A percentile compares a stretch with the other conserved stretches of the same genome.
Evolutionary conservation across 345 rosid species (phyloP).

Genomic region (Brassica juncea): DNA sequence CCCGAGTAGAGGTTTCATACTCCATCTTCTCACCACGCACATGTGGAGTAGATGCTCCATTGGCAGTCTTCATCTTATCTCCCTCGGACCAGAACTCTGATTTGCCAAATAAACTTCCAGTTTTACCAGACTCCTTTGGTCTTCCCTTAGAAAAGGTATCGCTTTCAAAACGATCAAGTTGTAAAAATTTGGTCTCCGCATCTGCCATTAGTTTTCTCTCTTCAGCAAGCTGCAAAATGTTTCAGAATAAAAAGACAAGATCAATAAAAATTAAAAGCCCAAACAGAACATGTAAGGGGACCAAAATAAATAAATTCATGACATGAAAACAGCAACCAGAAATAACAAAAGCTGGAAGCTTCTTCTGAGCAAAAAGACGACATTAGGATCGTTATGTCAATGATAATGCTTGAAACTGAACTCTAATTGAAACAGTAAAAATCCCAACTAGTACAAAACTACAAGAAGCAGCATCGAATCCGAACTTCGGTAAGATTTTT

Average conservation of each 20-base stretch:
- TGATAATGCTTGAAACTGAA: not conserved
- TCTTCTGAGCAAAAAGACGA: not conserved
- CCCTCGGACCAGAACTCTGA: conserved; percentile 37
- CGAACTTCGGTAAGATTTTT: not conserved
- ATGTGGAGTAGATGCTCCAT: conserved; percentile 14
- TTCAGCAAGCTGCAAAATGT: conserved; percentile 34
- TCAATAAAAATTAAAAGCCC: not conserved
- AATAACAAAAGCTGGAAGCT: conserved; percentile 12
- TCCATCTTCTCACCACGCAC: conserved; percentile 8
- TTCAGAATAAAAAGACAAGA: conserved; percentile 5
- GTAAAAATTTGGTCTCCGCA: conserved; percentile 31
- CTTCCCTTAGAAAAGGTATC: conserved; percentile 15
- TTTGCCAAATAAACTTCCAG: conserved; percentile 37
- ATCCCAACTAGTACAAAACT: not conserved
- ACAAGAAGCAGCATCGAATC: not conserved
- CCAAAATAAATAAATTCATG: not conserved
- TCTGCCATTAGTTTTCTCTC: conserved; percentile 37
- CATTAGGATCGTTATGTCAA: not conserved
- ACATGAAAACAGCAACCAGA: not conserved
- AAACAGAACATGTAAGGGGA: not conserved
- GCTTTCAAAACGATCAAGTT: conserved; percentile 12
- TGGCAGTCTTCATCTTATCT: conserved; percentile 2
- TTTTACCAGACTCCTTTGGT: conserved; percentile 25
- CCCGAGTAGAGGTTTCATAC: conserved; percentile 6
- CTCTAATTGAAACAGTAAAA: not conserved